Evolutionary conservation across 2,329 filamentous ascomycete genomes (phyloP).

Genomic region (Fusarium chlamydosporum): DNA sequence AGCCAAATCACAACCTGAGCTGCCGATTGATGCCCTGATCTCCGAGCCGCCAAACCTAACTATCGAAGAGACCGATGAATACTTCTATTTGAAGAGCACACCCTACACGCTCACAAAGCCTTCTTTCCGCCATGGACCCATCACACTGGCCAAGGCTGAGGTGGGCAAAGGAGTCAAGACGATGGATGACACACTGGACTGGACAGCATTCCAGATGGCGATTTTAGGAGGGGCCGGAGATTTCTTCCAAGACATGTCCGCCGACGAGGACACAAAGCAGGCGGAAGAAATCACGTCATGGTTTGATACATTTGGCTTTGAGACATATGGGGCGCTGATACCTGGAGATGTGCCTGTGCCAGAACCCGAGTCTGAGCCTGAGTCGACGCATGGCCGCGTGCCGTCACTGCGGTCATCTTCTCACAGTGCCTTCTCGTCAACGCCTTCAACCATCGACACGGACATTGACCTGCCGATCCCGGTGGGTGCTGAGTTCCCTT

Average conservation of each 20-base stretch:
- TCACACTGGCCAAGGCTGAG: constrained; percentile 65
- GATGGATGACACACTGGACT: constrained; percentile 68
- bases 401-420: constrained; percentile 45
- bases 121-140: constrained; percentile 67
- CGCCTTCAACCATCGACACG: constrained; percentile 51
- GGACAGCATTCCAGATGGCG: constrained; percentile 76
- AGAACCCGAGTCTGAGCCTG: constrained; percentile 11
- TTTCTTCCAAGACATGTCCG: constrained; percentile 61
- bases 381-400: background rate
- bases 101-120: constrained; percentile 65
- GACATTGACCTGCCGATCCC: constrained; percentile 59
- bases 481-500: constrained; percentile 54
- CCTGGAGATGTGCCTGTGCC: constrained; percentile 33
- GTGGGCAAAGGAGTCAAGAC: constrained; percentile 55
- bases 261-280: constrained; percentile 61
- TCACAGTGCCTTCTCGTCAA: constrained; percentile 48
- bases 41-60: constrained; percentile 30
- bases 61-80: constrained; percentile 59
- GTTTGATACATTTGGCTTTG: constrained; percentile 67
- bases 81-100: constrained; percentile 64
- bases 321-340: constrained; percentile 59
- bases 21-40: constrained; percentile 13
- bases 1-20: constrained; percentile 25
- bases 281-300: constrained; percentile 63
- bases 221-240: constrained; percentile 71